These are phyloP conservation scores for Phytophthora idaei DNA, from an alignment of 352 stramenopile genomes.

Conservation along the genomic window DNA sequence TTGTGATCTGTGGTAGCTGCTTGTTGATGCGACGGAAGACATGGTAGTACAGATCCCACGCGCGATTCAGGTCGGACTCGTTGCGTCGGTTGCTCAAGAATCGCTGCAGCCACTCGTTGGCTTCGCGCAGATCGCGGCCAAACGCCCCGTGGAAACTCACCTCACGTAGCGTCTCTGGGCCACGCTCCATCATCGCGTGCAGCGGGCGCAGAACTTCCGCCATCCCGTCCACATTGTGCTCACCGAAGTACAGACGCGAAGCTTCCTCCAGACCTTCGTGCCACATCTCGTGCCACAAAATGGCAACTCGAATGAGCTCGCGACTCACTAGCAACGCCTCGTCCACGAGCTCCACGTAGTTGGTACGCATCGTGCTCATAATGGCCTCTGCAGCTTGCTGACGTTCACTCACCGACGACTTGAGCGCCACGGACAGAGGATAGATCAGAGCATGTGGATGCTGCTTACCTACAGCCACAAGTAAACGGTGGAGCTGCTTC, in stretches of 20 bases:
- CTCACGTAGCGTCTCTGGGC: conserved; percentile 78
- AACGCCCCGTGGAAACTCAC: conserved; percentile 90
- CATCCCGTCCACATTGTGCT: conserved; percentile 97
- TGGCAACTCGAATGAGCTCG: conserved; percentile 98
- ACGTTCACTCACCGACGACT: conserved; percentile 90
- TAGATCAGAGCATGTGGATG: conserved; percentile 99
- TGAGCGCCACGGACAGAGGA: conserved; percentile 96
- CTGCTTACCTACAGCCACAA: conserved; percentile 90
- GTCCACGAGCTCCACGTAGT: conserved; percentile 95
- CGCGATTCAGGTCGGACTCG: conserved; percentile 92
- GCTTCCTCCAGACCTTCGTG: conserved; percentile 98
- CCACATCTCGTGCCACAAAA: conserved; percentile 99
- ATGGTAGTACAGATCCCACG: conserved; percentile 99
- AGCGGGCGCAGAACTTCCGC: conserved; percentile 93
- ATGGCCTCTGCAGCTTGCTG: conserved; percentile 95
- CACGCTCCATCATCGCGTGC: conserved; percentile 93
- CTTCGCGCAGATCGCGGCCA: conserved; percentile 90
- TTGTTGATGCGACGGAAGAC: conserved; percentile 95
- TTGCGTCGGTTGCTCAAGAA: conserved; percentile 66
- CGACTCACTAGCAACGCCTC: conserved; percentile 94
- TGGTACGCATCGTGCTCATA: conserved; percentile 93
- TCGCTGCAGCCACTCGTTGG: conserved; percentile 73
- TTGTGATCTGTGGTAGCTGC: conserved; percentile 93
- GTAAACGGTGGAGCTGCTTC: conserved; percentile 86
- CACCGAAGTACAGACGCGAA: conserved; percentile 95